A percentile compares a stretch with the other conserved stretches of the same genome.
These are phyloP conservation scores for Phytophthora crassamura DNA, from an alignment of 352 stramenopile genomes.

Conservation along the genomic window DNA sequence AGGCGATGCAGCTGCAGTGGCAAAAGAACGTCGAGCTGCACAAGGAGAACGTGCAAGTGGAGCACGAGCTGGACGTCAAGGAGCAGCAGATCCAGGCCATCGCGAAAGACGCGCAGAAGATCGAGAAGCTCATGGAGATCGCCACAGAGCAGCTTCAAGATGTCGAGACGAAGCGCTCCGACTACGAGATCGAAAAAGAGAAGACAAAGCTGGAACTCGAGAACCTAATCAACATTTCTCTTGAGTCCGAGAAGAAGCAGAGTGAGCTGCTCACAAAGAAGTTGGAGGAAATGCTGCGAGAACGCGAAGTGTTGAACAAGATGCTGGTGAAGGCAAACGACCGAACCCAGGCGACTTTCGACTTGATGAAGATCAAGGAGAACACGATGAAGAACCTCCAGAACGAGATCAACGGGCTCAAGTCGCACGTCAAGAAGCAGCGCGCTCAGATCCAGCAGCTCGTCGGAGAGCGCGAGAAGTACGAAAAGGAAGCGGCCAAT, in stretches of 20 bases:
- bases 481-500: slow-evolving; percentile 85
- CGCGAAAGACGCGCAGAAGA: slow-evolving; percentile 62
- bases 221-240: slow-evolving; percentile 65
- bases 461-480: slow-evolving; percentile 86
- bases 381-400: slow-evolving; percentile 91
- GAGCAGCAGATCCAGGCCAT: slow-evolving; percentile 65
- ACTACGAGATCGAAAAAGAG: slow-evolving; percentile 74
- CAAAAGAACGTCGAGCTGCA: slow-evolving; percentile 85
- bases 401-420: slow-evolving; percentile 90
- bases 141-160: slow-evolving; percentile 79
- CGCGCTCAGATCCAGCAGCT: slow-evolving; percentile 84
- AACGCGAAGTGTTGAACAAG: slow-evolving; percentile 87
- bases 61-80: slow-evolving; percentile 60
- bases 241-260: slow-evolving; percentile 74
- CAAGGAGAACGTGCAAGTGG: slow-evolving; percentile 73
- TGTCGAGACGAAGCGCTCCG: slow-evolving; percentile 60
- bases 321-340: slow-evolving; percentile 89
- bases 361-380: slow-evolving; percentile 93
- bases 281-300: slow-evolving; percentile 79
- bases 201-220: slow-evolving; percentile 67
- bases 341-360: slow-evolving; percentile 82
- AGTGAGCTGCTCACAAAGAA: slow-evolving; percentile 78
- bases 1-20: slow-evolving; percentile 85
- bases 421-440: slow-evolving; percentile 84
- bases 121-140: slow-evolving; percentile 80